phyloP scores from a whole-genome alignment of 306 rosid genomes.

The Lupinus albus region DNA sequence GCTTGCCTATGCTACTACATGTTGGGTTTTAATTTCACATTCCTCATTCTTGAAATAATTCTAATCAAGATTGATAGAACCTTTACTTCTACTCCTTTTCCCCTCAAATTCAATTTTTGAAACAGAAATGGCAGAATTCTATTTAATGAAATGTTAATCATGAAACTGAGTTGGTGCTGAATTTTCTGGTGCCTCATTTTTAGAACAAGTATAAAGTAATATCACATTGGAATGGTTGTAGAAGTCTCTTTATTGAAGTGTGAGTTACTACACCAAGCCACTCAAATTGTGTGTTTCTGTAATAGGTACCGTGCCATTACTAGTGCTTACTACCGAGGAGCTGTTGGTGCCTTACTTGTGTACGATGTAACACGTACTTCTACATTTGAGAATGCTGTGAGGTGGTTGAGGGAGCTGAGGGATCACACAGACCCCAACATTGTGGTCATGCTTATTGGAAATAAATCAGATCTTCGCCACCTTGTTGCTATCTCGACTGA shows the following conservation, averaged over 20 bases:
- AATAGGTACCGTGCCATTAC: slow-evolving; percentile 86
- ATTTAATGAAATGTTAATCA: no score
- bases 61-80: no score
- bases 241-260: neutral
- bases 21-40: no score
- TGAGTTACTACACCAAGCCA: neutral
- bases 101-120: no score
- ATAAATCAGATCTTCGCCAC: slow-evolving; percentile 81
- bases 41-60: no score
- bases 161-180: neutral
- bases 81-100: no score
- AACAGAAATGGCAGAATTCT: no score
- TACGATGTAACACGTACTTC: slow-evolving; percentile 73
- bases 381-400: slow-evolving; percentile 65
- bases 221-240: neutral
- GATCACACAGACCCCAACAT: slow-evolving; percentile 84
- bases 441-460: slow-evolving; percentile 84
- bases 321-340: slow-evolving; percentile 87
- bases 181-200: neutral
- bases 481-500: slow-evolving; percentile 68
- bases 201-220: no score
- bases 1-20: no score
- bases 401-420: slow-evolving; percentile 89
- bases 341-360: slow-evolving; percentile 80
- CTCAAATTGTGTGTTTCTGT: slow-evolving; percentile 4